These are phyloP conservation scores for Irpex rosettiformis DNA, from an alignment of 1,284 basidiomycete species.

Conservation along the genomic window DNA sequence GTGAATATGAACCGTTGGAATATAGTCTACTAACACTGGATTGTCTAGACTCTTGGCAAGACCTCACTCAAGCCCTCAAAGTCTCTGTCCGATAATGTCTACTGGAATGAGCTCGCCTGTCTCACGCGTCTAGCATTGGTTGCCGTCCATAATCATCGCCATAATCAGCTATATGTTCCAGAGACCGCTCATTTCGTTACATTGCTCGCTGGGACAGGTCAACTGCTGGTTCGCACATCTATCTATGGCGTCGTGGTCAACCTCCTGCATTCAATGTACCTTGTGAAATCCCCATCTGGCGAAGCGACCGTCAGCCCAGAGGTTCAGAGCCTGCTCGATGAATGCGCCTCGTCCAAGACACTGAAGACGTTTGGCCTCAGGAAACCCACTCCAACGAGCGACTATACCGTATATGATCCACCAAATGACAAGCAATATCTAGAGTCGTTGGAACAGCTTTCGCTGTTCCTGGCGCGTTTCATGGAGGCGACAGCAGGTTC, in stretches of 20 bases:
- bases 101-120: constrained; percentile 84
- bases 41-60: constrained; percentile 62
- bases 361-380: constrained; percentile 74
- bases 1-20: constrained; percentile 14
- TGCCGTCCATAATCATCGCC: constrained; percentile 60
- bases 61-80: constrained; percentile 61
- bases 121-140: constrained; percentile 72
- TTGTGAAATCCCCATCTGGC: constrained; percentile 43
- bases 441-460: constrained; percentile 66
- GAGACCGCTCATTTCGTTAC: constrained; percentile 80
- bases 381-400: constrained; percentile 57
- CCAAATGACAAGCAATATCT: constrained; percentile 59
- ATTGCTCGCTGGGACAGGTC: constrained; percentile 72
- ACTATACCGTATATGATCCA: constrained; percentile 56
- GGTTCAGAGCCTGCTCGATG: constrained; percentile 58
- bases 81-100: constrained; percentile 65
- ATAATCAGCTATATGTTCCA: constrained; percentile 77
- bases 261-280: constrained; percentile 71
- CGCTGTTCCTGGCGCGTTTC: constrained; percentile 61
- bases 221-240: constrained; percentile 71
- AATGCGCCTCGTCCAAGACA: constrained; percentile 53
- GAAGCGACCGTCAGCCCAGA: constrained; percentile 51
- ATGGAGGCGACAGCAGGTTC: constrained; percentile 66
- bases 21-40: neutral
- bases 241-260: constrained; percentile 82